These are phyloP conservation scores for Combretum micranthum DNA, from an alignment of 345 rosid species.

Conservation along the genomic window DNA sequence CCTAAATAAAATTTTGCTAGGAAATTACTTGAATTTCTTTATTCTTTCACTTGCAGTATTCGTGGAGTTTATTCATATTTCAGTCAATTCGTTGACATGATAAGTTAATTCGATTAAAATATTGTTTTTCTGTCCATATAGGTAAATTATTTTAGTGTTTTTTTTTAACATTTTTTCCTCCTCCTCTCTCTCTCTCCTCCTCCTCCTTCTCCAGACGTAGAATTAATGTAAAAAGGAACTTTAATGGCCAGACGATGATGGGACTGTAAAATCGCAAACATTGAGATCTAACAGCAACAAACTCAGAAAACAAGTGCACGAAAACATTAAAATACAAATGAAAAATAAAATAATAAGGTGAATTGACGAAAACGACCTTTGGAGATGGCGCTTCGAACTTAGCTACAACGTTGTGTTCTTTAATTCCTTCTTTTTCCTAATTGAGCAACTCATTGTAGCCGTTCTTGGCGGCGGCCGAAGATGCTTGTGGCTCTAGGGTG, in stretches of 20 bases:
- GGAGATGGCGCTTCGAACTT: constrained; percentile 35
- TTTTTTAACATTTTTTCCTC: neutral
- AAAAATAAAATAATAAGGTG: constrained; percentile 5
- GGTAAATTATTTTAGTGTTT: too few species aligned
- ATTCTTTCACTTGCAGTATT: too few species aligned
- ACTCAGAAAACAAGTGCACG: neutral
- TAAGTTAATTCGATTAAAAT: too few species aligned
- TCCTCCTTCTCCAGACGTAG: neutral
- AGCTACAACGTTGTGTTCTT: constrained; percentile 22
- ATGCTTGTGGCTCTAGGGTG: constrained; percentile 7
- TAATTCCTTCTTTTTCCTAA: constrained; percentile 34
- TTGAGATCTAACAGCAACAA: neutral
- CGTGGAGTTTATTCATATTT: too few species aligned
- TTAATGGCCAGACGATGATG: too few species aligned
- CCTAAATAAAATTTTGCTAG: too few species aligned
- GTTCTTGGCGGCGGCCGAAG: constrained; percentile 16
- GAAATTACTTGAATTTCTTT: too few species aligned
- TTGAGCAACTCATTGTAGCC: constrained; percentile 28
- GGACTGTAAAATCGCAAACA: too few species aligned
- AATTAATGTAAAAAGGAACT: too few species aligned
- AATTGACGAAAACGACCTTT: constrained; percentile 17
- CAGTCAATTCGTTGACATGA: too few species aligned
- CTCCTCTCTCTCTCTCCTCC: neutral
- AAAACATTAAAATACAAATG: neutral
- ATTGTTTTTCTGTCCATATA: too few species aligned